Evolutionary conservation across 1,139 yeast species (phyloP).

Genomic region (Scheffersomyces illinoinensis): DNA sequence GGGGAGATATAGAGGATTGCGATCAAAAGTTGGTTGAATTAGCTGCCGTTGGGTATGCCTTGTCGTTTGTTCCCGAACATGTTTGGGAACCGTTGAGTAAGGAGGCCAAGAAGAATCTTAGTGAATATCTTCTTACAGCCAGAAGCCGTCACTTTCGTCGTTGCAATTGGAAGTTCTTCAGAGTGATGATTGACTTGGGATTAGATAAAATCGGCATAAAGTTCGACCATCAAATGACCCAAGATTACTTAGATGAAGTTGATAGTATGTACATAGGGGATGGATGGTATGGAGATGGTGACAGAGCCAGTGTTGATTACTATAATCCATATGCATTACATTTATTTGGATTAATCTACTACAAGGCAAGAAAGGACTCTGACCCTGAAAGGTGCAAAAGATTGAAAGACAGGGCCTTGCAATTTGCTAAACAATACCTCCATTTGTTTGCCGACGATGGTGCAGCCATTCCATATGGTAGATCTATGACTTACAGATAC

Average conservation of each 20-base stretch:
- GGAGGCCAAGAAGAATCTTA: slow-evolving; percentile 16
- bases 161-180: slow-evolving; percentile 27
- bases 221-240: slow-evolving; percentile 10
- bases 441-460: slow-evolving; percentile 25
- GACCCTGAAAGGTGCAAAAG: slow-evolving; percentile 14
- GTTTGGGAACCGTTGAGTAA: slow-evolving; percentile 24
- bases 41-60: slow-evolving; percentile 26
- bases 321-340: slow-evolving; percentile 31
- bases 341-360: slow-evolving; percentile 22
- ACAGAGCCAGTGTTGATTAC: slow-evolving; percentile 20
- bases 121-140: slow-evolving; percentile 14
- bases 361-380: slow-evolving; percentile 7
- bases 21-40: slow-evolving; percentile 26
- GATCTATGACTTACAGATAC: slow-evolving; percentile 26
- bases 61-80: slow-evolving; percentile 18
- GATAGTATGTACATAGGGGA: slow-evolving; percentile 21
- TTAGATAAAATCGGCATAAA: slow-evolving; percentile 19
- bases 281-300: slow-evolving; percentile 33
- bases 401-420: slow-evolving; percentile 16
- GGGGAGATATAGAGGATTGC: slow-evolving; percentile 20
- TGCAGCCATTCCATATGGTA: slow-evolving; percentile 78
- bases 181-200: slow-evolving; percentile 24
- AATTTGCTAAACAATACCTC: slow-evolving; percentile 18
- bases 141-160: slow-evolving; percentile 14
- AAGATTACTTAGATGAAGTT: slow-evolving; percentile 16